Evolutionary conservation across 108 stramenopile species (phyloP).

Genomic region (Cylindrotheca fusiformis): DNA sequence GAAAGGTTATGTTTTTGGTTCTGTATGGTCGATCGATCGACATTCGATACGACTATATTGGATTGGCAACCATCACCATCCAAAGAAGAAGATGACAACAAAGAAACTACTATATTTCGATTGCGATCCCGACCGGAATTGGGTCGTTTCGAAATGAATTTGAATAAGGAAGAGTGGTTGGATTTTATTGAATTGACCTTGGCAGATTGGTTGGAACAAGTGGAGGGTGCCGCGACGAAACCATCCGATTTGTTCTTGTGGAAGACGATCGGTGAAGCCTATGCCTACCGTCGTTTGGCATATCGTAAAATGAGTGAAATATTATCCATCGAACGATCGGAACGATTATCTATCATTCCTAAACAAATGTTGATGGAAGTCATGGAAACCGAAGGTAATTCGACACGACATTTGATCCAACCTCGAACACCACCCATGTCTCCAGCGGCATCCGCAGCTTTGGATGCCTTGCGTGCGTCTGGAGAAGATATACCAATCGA

Average conservation of each 20-base stretch:
- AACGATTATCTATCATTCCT: conserved; percentile 30
- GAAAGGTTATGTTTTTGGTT: conserved; percentile 71
- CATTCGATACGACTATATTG: conserved; percentile 63
- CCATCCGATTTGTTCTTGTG: conserved; percentile 48
- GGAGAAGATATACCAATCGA: conserved; percentile 54
- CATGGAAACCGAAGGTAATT: conserved; percentile 41
- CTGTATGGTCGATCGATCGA: conserved; percentile 74
- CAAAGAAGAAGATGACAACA: conserved; percentile 8
- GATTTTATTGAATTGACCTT: conserved; percentile 71
- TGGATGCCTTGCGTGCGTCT: conserved; percentile 49
- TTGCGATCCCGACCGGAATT: conserved; percentile 64
- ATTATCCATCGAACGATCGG: conserved; percentile 41
- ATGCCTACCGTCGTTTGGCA: conserved; percentile 62
- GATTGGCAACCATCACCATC: no score
- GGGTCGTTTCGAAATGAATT: conserved; percentile 55
- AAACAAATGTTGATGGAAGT: conserved; percentile 40
- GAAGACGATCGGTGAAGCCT: conserved; percentile 75
- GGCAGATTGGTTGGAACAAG: conserved; percentile 83
- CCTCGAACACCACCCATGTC: conserved; percentile 59
- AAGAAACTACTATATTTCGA: conserved; percentile 21
- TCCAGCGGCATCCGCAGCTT: conserved; percentile 39
- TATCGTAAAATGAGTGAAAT: conserved; percentile 63
- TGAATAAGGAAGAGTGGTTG: conserved; percentile 64
- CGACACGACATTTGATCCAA: conserved; percentile 61
- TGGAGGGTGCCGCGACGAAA: conserved; percentile 63